These are phyloP conservation scores for Zhuliangozyma parablackwelliae DNA, from an alignment of 1,139 yeast species.

Conservation along the genomic window DNA sequence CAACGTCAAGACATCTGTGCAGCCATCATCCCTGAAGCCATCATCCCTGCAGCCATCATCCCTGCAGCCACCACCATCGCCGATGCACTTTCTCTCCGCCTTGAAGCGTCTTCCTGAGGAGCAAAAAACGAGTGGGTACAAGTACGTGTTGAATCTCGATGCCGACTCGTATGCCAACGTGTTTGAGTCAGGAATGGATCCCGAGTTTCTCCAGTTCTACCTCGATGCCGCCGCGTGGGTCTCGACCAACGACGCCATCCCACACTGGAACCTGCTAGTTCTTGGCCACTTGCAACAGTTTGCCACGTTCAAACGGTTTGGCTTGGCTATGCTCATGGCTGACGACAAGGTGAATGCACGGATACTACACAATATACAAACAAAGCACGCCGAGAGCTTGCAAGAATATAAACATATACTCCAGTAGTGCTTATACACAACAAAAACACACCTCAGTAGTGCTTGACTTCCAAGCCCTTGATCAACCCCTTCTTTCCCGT, in stretches of 20 bases:
- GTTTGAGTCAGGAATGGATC: slow-evolving; percentile 51
- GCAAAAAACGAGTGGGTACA: slow-evolving; percentile 31
- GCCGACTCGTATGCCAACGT: slow-evolving; percentile 25
- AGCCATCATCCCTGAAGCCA: too few species aligned
- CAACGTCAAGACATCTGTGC: too few species aligned
- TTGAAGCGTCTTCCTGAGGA: slow-evolving; percentile 23
- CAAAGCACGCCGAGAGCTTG: slow-evolving; percentile 5
- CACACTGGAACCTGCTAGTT: slow-evolving; percentile 16
- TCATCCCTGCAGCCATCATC: too few species aligned
- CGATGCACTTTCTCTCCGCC: slow-evolving; percentile 29
- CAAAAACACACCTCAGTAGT: slow-evolving; percentile 5
- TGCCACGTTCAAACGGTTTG: slow-evolving; percentile 22
- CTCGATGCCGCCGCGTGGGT: slow-evolving; percentile 40
- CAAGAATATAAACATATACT: slow-evolving; percentile 3
- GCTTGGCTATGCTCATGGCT: slow-evolving; percentile 15
- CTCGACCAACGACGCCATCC: slow-evolving; percentile 12
- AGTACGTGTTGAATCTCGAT: slow-evolving; percentile 34
- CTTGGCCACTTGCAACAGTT: slow-evolving; percentile 16
- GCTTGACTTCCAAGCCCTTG: slow-evolving; percentile 13
- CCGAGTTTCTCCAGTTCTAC: slow-evolving; percentile 49
- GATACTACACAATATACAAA: slow-evolving; percentile 10
- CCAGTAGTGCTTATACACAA: slow-evolving; percentile 2
- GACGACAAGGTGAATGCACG: slow-evolving; percentile 6
- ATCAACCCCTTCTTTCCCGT: slow-evolving; percentile 36
- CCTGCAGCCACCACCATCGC: too few species aligned